A percentile compares a stretch with the other conserved stretches of the same genome.
Evolutionary conservation across 2,329 filamentous ascomycete species (phyloP).

Genomic region (Dactylellina leptospora): DNA sequence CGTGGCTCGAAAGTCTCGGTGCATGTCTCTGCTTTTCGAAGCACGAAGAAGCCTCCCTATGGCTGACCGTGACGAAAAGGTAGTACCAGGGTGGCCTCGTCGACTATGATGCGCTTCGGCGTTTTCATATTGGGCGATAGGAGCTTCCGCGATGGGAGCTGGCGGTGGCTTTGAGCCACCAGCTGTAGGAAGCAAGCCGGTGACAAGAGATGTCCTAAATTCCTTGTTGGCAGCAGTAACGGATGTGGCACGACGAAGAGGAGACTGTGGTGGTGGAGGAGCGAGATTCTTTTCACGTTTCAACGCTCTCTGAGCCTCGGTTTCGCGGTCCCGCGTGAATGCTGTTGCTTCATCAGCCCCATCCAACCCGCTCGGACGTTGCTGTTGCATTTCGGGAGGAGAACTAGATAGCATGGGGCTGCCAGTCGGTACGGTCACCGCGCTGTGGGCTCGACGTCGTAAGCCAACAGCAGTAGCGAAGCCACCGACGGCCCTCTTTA

Average conservation of each 20-base stretch:
- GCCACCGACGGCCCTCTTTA: slow-evolving; percentile 73
- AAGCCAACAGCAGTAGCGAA: slow-evolving; percentile 64
- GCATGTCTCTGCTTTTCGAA: slow-evolving; percentile 52
- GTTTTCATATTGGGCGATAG: slow-evolving; percentile 38
- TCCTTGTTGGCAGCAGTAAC: slow-evolving; percentile 36
- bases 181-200: slow-evolving; percentile 32
- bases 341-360: slow-evolving; percentile 47
- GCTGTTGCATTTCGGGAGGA: slow-evolving; percentile 25
- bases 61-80: slow-evolving; percentile 35
- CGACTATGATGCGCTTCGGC: slow-evolving; percentile 43
- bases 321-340: slow-evolving; percentile 51
- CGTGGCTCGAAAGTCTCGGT: slow-evolving; percentile 45
- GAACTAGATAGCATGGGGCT: slow-evolving; percentile 10
- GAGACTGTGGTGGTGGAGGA: slow-evolving; percentile 28
- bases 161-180: slow-evolving; percentile 35
- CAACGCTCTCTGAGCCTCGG: slow-evolving; percentile 44
- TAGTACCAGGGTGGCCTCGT: slow-evolving; percentile 25
- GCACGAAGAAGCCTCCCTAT: slow-evolving; percentile 51
- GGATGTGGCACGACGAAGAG: slow-evolving; percentile 47
- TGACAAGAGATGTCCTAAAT: slow-evolving; percentile 30
- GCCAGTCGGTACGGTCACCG: slow-evolving; percentile 54
- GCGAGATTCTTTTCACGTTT: slow-evolving; percentile 45
- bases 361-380: slow-evolving; percentile 30
- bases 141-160: slow-evolving; percentile 40
- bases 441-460: slow-evolving; percentile 55